These are phyloP conservation scores for Micractinium sp. DNA, from an alignment of 139 green algal genomes.

Conservation along the genomic window DNA sequence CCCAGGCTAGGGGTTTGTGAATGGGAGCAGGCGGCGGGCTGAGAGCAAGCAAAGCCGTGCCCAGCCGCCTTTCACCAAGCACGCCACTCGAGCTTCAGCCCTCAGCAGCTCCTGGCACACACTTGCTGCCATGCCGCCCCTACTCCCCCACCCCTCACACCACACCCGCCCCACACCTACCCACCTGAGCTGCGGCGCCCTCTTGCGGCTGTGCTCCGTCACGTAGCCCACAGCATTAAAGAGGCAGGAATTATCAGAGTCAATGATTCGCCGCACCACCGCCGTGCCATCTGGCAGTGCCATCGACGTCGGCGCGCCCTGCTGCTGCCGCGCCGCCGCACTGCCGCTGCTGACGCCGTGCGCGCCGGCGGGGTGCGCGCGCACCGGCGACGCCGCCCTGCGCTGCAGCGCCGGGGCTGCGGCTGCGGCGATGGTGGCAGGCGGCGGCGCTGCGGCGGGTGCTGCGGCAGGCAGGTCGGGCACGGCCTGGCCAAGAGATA, in stretches of 20 bases:
- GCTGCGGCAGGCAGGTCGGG: conserved; percentile 1
- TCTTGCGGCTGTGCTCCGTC: conserved; percentile 64
- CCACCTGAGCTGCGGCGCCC: conserved; percentile 6
- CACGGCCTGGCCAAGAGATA: conserved; percentile 65
- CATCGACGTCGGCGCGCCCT: conserved; percentile 5
- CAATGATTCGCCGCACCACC: conserved; percentile 83
- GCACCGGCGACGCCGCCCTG: conserved; percentile 4
- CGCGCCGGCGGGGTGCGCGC: conserved; percentile 12
- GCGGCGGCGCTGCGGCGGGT: background rate
- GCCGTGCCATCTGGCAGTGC: conserved; percentile 63
- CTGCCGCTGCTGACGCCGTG: background rate
- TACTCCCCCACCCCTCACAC: too few relatives aligned
- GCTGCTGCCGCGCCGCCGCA: background rate
- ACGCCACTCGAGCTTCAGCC: background rate
- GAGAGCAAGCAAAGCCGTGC: too few relatives aligned
- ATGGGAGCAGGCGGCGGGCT: background rate
- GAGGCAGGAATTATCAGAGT: conserved; percentile 92
- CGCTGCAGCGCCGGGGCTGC: background rate
- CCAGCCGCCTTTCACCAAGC: too few relatives aligned
- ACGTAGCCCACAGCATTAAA: conserved; percentile 93
- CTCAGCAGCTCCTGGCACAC: background rate
- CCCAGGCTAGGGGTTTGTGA: background rate
- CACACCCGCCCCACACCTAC: background rate
- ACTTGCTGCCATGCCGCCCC: background rate
- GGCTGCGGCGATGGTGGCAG: background rate